Conservation (phyloP, 2,329 filamentous ascomycete species). For the Seiridium cupressi region DNA sequence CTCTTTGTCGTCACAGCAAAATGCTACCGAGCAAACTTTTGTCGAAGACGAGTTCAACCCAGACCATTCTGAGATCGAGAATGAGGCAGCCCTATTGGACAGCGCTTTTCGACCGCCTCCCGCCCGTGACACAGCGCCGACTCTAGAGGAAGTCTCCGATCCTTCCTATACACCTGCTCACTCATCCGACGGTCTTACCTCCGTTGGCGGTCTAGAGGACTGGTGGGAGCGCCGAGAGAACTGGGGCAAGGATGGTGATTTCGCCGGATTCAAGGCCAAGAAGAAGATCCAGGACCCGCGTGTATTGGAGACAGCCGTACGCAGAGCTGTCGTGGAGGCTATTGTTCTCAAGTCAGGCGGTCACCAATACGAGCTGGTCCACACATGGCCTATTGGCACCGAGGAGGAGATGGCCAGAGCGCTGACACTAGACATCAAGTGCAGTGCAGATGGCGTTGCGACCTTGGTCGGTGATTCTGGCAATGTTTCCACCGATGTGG, state of each 20-base stretch:
- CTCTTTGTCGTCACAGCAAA: neutral
- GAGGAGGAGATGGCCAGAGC: constrained; percentile 32
- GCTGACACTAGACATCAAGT: constrained; percentile 35
- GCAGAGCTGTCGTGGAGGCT: constrained; percentile 52
- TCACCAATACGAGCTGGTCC: constrained; percentile 19
- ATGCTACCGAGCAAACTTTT: no score
- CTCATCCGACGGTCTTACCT: constrained; percentile 41
- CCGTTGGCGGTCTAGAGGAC: constrained; percentile 42
- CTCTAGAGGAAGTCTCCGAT: constrained; percentile 28
- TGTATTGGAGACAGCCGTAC: constrained; percentile 46
- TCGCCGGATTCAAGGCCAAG: constrained; percentile 39
- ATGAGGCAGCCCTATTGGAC: neutral
- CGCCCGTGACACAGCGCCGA: constrained; percentile 23
- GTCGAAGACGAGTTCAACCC: neutral
- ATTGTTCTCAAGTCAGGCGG: constrained; percentile 39
- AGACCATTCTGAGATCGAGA: neutral
- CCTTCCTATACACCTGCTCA: constrained; percentile 46
- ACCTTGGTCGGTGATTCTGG: constrained; percentile 35
- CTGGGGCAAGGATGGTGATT: constrained; percentile 46
- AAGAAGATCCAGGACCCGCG: constrained; percentile 40
- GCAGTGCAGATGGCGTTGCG: constrained; percentile 37
- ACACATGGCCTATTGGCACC: constrained; percentile 21
- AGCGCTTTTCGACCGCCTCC: constrained; percentile 16
- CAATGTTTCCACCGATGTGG: constrained; percentile 31
- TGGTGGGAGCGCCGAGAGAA: constrained; percentile 57